These are phyloP conservation scores for Tuber magnatum DNA, from an alignment of 495 filamentous ascomycete genomes.

Conservation along the genomic window DNA sequence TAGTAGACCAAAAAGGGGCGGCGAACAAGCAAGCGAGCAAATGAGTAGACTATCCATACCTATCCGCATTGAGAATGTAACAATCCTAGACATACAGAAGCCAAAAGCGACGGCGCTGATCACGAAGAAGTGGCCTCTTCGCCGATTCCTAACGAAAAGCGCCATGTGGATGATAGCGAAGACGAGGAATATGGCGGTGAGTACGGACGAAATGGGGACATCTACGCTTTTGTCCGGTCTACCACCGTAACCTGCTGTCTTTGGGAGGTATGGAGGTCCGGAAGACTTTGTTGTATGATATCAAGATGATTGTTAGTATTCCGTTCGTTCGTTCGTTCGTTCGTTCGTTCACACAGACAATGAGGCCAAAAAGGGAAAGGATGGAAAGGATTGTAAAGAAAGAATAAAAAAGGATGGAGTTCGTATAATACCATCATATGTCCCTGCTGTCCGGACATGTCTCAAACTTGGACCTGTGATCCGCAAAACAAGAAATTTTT, in stretches of 20 bases:
- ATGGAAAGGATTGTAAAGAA: neutral
- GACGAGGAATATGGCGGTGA: slow-evolving; percentile 57
- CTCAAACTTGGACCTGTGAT: neutral
- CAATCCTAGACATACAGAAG: slow-evolving; percentile 68
- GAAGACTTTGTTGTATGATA: slow-evolving; percentile 11
- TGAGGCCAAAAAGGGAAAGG: neutral
- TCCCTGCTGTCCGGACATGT: neutral
- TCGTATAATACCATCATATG: neutral
- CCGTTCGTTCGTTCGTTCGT: neutral
- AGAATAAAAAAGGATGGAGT: too few species aligned
- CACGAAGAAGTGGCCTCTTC: slow-evolving; percentile 60
- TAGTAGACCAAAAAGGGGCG: slow-evolving; percentile 31
- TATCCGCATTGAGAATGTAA: slow-evolving; percentile 58
- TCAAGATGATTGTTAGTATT: neutral
- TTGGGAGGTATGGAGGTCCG: slow-evolving; percentile 12
- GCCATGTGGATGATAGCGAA: slow-evolving; percentile 58
- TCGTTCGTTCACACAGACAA: neutral
- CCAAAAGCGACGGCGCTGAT: slow-evolving; percentile 63
- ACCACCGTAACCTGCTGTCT: slow-evolving; percentile 53
- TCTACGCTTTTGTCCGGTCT: slow-evolving; percentile 53
- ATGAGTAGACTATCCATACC: slow-evolving; percentile 44
- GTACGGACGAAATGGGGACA: slow-evolving; percentile 57
- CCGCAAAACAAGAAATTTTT: neutral
- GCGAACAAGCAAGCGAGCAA: neutral
- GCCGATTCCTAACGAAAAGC: slow-evolving; percentile 55